Evolutionary conservation across 805 yeast genomes (phyloP), one percentile per base, ranked within the genome.

Genomic region (Hanseniaspora singularis): DNA sequence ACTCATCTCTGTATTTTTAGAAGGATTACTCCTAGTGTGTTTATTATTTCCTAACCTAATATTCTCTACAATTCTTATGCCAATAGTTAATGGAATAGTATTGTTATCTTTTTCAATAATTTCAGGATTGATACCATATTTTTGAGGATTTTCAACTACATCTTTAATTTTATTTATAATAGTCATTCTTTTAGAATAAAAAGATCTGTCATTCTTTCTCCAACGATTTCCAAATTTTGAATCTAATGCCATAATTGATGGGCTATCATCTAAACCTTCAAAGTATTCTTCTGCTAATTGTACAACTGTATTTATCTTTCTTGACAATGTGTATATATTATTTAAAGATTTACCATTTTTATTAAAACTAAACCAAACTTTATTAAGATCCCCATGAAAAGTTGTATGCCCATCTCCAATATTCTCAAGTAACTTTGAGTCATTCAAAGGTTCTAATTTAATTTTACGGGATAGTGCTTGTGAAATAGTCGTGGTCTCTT

Each of bases 251-350:
- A 55, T 22, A 5, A 59, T 50, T 1, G 63, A 59, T 1, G 63
- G 63, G 36, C 52, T 52, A 3, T 57, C 58, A 2, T 55, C 54
- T 11, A 59, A 46, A 0, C 63, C 63, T 26, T 57, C 59, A 41
- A 52, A 59, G 40, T 59, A 59, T 42, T 59, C 63, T 16, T 56
- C 54, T 2, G 63, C 62, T 1, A 57, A 50, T 33, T 58, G 58
- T 4, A 48, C 45, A 3, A 58, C 60, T 24, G 55, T 57, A 33
- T 52, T 53, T 4, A 59, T 52, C 3, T 57, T 55, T 41, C 61
- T 51, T 34, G 55, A 58, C 34, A 59, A 51, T 33, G 49, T 51
- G 44, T 59, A 59, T 26, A 45, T 49, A 31, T 40, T 19, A 5
- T 34, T 20, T 14, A 15, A n/a, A 14, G 32, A 18, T 19, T 44